phyloP scores from a whole-genome alignment of 495 filamentous ascomycete species.

The Chlorociboria aeruginascens region DNA sequence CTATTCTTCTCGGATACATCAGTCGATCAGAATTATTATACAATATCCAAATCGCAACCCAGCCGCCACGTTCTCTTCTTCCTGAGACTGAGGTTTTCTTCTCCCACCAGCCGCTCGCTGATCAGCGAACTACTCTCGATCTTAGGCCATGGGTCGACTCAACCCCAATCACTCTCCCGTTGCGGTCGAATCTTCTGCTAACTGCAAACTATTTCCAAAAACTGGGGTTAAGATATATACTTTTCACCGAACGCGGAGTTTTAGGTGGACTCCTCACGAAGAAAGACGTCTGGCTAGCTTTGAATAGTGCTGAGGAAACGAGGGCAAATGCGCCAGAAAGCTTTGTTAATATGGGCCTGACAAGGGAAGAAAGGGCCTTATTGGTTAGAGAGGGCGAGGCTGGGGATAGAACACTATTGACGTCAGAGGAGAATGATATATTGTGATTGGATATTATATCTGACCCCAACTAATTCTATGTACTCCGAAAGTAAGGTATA shows the following conservation, averaged over 20 bases:
- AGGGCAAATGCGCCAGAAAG: slow-evolving; percentile 9
- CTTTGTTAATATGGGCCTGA: slow-evolving; percentile 19
- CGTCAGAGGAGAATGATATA: too few species aligned
- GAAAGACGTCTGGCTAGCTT: slow-evolving; percentile 93
- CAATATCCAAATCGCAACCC: slow-evolving; percentile 51
- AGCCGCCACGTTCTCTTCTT: slow-evolving; percentile 43
- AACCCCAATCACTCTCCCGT: slow-evolving; percentile 82
- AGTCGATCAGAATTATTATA: slow-evolving; percentile 81
- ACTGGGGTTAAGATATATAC: slow-evolving; percentile 78
- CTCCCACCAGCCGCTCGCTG: slow-evolving; percentile 67
- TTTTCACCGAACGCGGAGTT: slow-evolving; percentile 72
- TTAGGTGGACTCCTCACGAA: slow-evolving; percentile 85
- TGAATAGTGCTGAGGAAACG: slow-evolving; percentile 68
- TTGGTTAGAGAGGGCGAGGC: slow-evolving; percentile 30
- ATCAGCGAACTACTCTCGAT: slow-evolving; percentile 69
- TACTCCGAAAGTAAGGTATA: too few species aligned
- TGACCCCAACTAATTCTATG: too few species aligned
- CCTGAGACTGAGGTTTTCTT: slow-evolving; percentile 74
- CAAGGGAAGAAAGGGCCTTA: slow-evolving; percentile 39
- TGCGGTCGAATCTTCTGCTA: slow-evolving; percentile 60
- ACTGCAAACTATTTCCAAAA: slow-evolving; percentile 88
- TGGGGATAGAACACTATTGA: slow-evolving; percentile 16
- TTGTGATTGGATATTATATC: too few species aligned
- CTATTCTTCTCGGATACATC: slow-evolving; percentile 81
- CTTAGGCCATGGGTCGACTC: slow-evolving; percentile 97